These are phyloP conservation scores for Geotrichum candidum DNA, from an alignment of 1,139 yeast genomes.

Conservation along the genomic window DNA sequence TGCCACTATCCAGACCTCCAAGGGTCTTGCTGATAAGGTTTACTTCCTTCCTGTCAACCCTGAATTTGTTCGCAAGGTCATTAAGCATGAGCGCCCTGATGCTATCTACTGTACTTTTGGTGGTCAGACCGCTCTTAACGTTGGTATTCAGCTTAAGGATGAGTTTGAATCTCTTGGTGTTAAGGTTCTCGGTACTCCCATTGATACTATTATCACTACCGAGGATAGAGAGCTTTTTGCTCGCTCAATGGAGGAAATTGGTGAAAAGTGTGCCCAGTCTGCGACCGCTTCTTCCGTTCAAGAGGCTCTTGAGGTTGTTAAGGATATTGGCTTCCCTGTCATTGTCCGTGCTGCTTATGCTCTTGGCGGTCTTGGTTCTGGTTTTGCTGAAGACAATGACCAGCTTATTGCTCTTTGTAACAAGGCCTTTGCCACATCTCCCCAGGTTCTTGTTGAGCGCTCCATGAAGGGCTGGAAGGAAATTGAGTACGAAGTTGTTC, in stretches of 20 bases:
- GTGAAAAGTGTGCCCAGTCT: constrained; percentile 91
- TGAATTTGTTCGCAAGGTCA: constrained; percentile 92
- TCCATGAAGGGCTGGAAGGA: constrained; percentile 99
- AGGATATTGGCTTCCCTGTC: constrained; percentile 87
- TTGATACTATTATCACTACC: constrained; percentile 91
- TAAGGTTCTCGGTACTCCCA: constrained; percentile 92
- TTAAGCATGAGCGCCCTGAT: constrained; percentile 91
- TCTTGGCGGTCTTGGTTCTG: constrained; percentile 96
- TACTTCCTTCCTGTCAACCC: constrained; percentile 93
- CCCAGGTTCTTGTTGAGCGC: constrained; percentile 94
- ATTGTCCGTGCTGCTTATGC: constrained; percentile 98
- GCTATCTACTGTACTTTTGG: constrained; percentile 97
- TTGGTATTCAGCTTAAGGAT: constrained; percentile 92
- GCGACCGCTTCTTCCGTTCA: constrained; percentile 72
- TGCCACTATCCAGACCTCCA: constrained; percentile 96
- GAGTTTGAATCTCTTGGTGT: constrained; percentile 91
- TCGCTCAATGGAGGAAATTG: constrained; percentile 87
- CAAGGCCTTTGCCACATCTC: constrained; percentile 91
- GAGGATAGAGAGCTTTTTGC: constrained; percentile 97
- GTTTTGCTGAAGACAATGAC: constrained; percentile 86
- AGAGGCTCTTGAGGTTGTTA: constrained; percentile 82
- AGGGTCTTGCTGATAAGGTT: constrained; percentile 89
- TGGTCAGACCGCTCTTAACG: constrained; percentile 96
- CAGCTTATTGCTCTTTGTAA: constrained; percentile 80
- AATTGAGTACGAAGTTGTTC: constrained; percentile 96